A percentile compares a stretch with the other conserved stretches of the same genome.
Evolutionary conservation across 352 stramenopile species (phyloP).

Genomic region (Phytophthora quininea): DNA sequence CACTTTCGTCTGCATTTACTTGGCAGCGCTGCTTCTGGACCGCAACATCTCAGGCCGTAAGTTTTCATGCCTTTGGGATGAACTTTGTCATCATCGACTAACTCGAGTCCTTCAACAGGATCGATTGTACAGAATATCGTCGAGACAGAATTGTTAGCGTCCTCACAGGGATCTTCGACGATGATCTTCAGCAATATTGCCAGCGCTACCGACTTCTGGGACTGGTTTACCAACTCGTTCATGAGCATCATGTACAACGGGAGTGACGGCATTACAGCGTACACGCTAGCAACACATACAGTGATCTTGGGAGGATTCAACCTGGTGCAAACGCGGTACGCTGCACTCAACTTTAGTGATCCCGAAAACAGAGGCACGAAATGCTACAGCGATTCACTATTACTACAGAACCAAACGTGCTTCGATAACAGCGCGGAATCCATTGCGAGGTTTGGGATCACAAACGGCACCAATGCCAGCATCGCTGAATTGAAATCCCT

Average conservation of each 20-base stretch:
- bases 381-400: constrained; percentile 53
- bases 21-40: constrained; percentile 62
- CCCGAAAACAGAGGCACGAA: constrained; percentile 37
- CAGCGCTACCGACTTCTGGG: constrained; percentile 51
- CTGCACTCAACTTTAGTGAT: constrained; percentile 51
- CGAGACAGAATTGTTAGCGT: constrained; percentile 54
- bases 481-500: constrained; percentile 34
- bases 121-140: constrained; percentile 63
- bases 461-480: constrained; percentile 42
- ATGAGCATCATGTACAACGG: constrained; percentile 54
- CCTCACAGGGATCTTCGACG: constrained; percentile 36
- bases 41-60: constrained; percentile 75
- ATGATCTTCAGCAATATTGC: constrained; percentile 51
- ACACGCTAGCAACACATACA: constrained; percentile 69
- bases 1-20: constrained; percentile 68
- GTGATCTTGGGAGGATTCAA: constrained; percentile 73
- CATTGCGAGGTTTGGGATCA: constrained; percentile 37
- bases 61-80: constrained; percentile 14
- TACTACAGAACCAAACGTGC: constrained; percentile 47
- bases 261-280: constrained; percentile 39
- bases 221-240: constrained; percentile 72
- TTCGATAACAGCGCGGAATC: constrained; percentile 46
- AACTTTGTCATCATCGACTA: neutral
- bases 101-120: constrained; percentile 29
- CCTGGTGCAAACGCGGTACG: constrained; percentile 59